Evolutionary conservation across 202 grass and related monocot genomes (phyloP).

Genomic region (Saccharum hybrid): DNA sequence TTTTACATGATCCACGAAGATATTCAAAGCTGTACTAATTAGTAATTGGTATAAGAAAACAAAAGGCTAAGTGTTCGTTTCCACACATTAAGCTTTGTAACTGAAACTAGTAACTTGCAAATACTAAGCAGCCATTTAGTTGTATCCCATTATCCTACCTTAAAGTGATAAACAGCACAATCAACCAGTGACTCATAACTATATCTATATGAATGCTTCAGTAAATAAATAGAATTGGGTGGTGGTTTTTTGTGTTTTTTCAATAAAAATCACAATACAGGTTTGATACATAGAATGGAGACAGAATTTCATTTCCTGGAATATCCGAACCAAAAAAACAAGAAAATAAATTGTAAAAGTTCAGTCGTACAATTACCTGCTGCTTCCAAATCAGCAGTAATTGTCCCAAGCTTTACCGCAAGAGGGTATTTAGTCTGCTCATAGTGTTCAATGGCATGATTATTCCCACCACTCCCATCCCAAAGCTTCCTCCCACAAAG

Average conservation of each 20-base stretch:
- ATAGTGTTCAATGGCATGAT: conserved; percentile 92
- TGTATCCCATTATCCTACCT: not conserved
- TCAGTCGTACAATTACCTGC: conserved; percentile 86
- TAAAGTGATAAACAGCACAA: not conserved
- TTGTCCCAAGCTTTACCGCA: conserved; percentile 92
- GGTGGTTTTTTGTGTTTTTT: not conserved
- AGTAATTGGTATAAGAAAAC: not conserved
- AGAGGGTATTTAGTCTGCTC: conserved; percentile 88
- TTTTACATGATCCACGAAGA: not conserved
- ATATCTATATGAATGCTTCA: not conserved
- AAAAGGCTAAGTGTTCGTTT: conserved; percentile 7
- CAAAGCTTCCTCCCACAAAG: conserved; percentile 83
- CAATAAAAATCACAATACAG: not conserved
- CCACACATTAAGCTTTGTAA: not conserved
- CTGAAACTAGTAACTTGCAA: not conserved
- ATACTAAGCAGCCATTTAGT: not conserved
- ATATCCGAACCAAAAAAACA: not conserved
- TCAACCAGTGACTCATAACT: not conserved
- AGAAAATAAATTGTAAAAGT: conserved; percentile 10
- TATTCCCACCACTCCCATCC: conserved; percentile 96
- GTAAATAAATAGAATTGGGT: not conserved
- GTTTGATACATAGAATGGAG: not conserved
- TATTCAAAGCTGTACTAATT: not conserved
- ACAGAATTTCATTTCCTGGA: not conserved
- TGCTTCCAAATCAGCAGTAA: conserved; percentile 83